Evolutionary conservation across 1,139 yeast genomes (phyloP).

Genomic region (Yamadazyma triangularis): DNA sequence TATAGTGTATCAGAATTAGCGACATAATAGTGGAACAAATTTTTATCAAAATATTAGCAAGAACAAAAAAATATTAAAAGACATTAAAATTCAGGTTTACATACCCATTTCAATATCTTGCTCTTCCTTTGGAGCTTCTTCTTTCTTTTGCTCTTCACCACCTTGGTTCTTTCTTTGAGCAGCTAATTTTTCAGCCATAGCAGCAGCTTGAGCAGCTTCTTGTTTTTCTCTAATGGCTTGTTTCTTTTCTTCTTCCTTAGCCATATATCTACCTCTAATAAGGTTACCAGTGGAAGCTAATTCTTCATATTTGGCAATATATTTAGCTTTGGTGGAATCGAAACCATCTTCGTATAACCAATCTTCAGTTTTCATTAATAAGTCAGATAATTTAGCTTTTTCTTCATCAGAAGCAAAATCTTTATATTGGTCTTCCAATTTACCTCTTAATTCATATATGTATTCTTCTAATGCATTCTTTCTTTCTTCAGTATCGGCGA

Average conservation of each 20-base stretch:
- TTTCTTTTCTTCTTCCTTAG: constrained; percentile 93
- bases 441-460: constrained; percentile 96
- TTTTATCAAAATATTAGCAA: too few relatives aligned
- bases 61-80: too few relatives aligned
- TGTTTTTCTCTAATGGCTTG: constrained; percentile 83
- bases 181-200: constrained; percentile 86
- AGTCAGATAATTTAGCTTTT: constrained; percentile 69
- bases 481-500: constrained; percentile 98
- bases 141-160: constrained; percentile 20
- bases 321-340: constrained; percentile 93
- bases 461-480: constrained; percentile 98
- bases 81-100: too few relatives aligned
- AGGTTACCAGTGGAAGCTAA: constrained; percentile 92
- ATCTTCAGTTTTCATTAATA: constrained; percentile 86
- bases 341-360: constrained; percentile 98
- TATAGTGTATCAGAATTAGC: too few relatives aligned
- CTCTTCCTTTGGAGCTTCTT: constrained; percentile 20
- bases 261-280: constrained; percentile 90
- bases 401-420: constrained; percentile 88
- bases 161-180: constrained; percentile 61
- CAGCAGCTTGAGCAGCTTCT: constrained; percentile 84
- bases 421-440: constrained; percentile 87
- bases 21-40: too few relatives aligned
- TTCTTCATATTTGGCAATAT: constrained; percentile 97
- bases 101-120: constrained; percentile 40